Conservation (phyloP, 2,329 filamentous ascomycete genomes). For the Cytospora schulzeri region DNA sequence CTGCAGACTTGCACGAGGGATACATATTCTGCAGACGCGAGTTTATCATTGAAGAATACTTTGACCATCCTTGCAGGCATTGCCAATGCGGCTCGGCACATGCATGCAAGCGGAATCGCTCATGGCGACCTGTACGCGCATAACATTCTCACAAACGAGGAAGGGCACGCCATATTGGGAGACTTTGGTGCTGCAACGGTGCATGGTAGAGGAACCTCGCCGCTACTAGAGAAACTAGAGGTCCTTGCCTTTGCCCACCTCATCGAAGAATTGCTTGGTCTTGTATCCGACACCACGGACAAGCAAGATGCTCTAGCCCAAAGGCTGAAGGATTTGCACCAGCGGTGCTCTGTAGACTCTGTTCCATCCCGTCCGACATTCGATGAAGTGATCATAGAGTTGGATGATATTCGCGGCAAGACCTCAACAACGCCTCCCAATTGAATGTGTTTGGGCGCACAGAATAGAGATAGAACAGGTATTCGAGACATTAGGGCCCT, state of each 20-base stretch:
- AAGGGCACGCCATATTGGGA: slow-evolving; percentile 47
- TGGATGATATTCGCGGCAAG: slow-evolving; percentile 22
- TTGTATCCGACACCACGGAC: slow-evolving; percentile 33
- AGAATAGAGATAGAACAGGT: background rate
- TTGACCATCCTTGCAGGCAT: slow-evolving; percentile 44
- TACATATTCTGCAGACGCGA: slow-evolving; percentile 38
- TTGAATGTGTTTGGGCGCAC: background rate
- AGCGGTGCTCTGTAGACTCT: slow-evolving; percentile 32
- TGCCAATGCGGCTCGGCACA: slow-evolving; percentile 45
- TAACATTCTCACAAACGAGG: slow-evolving; percentile 46
- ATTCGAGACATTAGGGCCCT: background rate
- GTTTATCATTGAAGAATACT: slow-evolving; percentile 36
- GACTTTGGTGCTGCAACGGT: slow-evolving; percentile 52
- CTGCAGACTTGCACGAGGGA: slow-evolving; percentile 50
- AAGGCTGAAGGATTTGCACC: slow-evolving; percentile 35
- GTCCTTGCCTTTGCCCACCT: slow-evolving; percentile 51
- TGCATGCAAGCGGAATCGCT: slow-evolving; percentile 46
- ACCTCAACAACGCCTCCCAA: background rate
- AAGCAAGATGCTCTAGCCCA: slow-evolving; percentile 25
- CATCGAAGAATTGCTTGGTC: slow-evolving; percentile 46
- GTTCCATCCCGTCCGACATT: slow-evolving; percentile 39
- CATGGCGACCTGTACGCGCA: slow-evolving; percentile 53
- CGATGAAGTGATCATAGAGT: slow-evolving; percentile 33
- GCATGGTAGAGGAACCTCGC: slow-evolving; percentile 36
- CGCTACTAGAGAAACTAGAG: slow-evolving; percentile 45